Conservation (phyloP, 2,329 filamentous ascomycete genomes). For the Fusarium praegraminearum region DNA sequence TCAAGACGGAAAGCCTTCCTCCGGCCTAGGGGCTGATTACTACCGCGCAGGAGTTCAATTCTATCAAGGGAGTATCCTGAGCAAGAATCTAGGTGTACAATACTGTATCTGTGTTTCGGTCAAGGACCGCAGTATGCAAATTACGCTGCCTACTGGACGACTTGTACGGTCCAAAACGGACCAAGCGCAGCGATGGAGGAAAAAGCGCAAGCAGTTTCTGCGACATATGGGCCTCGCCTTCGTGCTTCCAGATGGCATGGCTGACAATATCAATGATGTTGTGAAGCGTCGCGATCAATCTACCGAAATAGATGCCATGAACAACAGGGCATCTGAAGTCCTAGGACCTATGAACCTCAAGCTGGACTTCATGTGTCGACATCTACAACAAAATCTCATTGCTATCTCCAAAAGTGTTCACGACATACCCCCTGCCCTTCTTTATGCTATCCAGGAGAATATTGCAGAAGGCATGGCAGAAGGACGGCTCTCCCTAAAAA, state of each 20-base stretch:
- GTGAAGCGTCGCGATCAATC: slow-evolving; percentile 24
- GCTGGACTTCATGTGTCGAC: slow-evolving; percentile 40
- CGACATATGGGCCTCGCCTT: slow-evolving; percentile 50
- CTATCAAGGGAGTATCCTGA: slow-evolving; percentile 61
- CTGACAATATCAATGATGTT: slow-evolving; percentile 42
- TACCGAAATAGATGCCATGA: background rate
- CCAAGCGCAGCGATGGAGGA: slow-evolving; percentile 47
- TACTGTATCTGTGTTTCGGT: slow-evolving; percentile 54
- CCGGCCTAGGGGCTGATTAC: slow-evolving; percentile 50
- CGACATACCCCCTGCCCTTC: slow-evolving; percentile 47
- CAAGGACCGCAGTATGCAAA: slow-evolving; percentile 39
- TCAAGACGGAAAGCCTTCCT: slow-evolving; percentile 6
- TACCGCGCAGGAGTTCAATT: slow-evolving; percentile 55
- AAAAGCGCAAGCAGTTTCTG: slow-evolving; percentile 47
- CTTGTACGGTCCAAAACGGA: slow-evolving; percentile 45
- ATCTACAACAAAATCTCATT: slow-evolving; percentile 39
- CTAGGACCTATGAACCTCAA: slow-evolving; percentile 43
- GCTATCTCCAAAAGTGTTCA: slow-evolving; percentile 24
- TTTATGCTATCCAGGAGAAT: slow-evolving; percentile 45
- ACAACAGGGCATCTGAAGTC: slow-evolving; percentile 2
- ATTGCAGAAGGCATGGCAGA: slow-evolving; percentile 45
- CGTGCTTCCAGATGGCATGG: slow-evolving; percentile 54
- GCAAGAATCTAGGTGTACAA: slow-evolving; percentile 57
- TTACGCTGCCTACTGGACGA: slow-evolving; percentile 48
- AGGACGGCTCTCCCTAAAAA: slow-evolving; percentile 49